A percentile compares a stretch with the other conserved stretches of the same genome.
phyloP scores from a whole-genome alignment of 2,329 filamentous ascomycete genomes.

The Coniochaeta sp. region DNA sequence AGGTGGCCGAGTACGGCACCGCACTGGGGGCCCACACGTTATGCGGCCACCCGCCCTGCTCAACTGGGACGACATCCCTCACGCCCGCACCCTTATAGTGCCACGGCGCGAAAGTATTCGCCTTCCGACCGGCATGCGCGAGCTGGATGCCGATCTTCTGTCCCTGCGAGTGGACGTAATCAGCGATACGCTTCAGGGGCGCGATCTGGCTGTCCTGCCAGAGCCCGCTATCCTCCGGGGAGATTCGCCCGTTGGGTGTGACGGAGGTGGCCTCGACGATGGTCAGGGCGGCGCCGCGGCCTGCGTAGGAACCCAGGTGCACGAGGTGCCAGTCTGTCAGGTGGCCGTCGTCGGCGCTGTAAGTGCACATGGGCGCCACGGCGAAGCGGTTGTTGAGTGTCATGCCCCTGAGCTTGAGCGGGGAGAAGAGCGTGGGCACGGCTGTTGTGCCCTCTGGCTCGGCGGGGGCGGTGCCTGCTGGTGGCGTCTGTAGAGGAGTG shows the following conservation, averaged over 20 bases:
- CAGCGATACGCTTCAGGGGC: slow-evolving; percentile 61
- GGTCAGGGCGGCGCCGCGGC: slow-evolving; percentile 66
- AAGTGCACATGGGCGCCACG: slow-evolving; percentile 57
- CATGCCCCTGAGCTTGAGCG: slow-evolving; percentile 45
- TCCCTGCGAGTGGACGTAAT: slow-evolving; percentile 74
- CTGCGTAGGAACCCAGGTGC: slow-evolving; percentile 72
- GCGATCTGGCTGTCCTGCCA: slow-evolving; percentile 82
- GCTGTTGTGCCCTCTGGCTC: slow-evolving; percentile 9
- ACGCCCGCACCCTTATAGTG: slow-evolving; percentile 43
- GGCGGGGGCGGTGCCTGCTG: slow-evolving; percentile 38
- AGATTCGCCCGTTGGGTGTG: slow-evolving; percentile 70
- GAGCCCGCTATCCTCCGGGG: slow-evolving; percentile 69
- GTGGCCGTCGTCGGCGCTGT: slow-evolving; percentile 55
- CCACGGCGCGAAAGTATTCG: slow-evolving; percentile 57
- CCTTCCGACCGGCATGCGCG: slow-evolving; percentile 71
- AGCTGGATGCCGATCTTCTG: slow-evolving; percentile 76
- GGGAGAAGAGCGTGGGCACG: slow-evolving; percentile 47
- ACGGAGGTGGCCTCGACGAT: slow-evolving; percentile 77
- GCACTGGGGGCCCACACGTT: slow-evolving; percentile 45
- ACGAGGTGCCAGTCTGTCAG: slow-evolving; percentile 75
- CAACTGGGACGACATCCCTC: slow-evolving; percentile 43
- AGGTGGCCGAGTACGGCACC: slow-evolving; percentile 53
- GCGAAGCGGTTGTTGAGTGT: slow-evolving; percentile 47
- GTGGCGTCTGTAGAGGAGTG: slow-evolving; percentile 46
- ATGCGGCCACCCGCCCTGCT: slow-evolving; percentile 48